Evolutionary conservation across 2,329 filamentous ascomycete species (phyloP), one percentile per base, ranked within the genome.

Genomic region (Ascocoryne sarcoides): DNA sequence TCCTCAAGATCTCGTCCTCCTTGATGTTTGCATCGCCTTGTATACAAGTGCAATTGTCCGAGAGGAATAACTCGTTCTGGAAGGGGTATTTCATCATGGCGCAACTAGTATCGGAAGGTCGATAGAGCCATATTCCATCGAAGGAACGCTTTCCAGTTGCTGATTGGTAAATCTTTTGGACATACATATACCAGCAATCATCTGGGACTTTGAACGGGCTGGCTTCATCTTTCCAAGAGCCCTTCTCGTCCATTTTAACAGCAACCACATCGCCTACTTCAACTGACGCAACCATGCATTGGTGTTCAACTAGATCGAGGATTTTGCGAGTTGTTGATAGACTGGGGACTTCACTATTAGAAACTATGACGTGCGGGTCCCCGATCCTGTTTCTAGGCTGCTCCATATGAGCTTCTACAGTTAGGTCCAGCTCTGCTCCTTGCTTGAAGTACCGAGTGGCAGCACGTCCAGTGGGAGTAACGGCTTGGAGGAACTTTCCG

Each of bases 41-140:
- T 0, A 32, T 34, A 46, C 85, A 92, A 1, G 79, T 82, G 61
- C 86, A 90, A 43, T 88, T 77, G 37, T 87, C 75, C 0, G 79
- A 85, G 0, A 90, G 61, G 46, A 92, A 92, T 0, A 92, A 60
- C 59, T 93, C 85, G 37, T 88, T 84, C 0, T 62, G 46, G 59
- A 76, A 79, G 0, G 81, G 80, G 50, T 90, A 93, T 8, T 69
- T 70, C 61, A 80, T 78, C 4, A 71, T 62, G 0, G 70, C 73
- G 32, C 87, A 84, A 0, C 80, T 73, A 0, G 86, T 92, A 39
- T 92, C 80, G 0, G 68, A 65, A 0, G 84, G 73, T 2, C 73
- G 68, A 49, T 89, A 90, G 0, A 92, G 65, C 84, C 84, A 92
- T 1, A 83, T 68, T 0, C 88, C 73, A 40, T 80, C 70, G 9